Evolutionary conservation across 2,329 filamentous ascomycete genomes (phyloP).

Genomic region (Clonostachys rhizophaga): DNA sequence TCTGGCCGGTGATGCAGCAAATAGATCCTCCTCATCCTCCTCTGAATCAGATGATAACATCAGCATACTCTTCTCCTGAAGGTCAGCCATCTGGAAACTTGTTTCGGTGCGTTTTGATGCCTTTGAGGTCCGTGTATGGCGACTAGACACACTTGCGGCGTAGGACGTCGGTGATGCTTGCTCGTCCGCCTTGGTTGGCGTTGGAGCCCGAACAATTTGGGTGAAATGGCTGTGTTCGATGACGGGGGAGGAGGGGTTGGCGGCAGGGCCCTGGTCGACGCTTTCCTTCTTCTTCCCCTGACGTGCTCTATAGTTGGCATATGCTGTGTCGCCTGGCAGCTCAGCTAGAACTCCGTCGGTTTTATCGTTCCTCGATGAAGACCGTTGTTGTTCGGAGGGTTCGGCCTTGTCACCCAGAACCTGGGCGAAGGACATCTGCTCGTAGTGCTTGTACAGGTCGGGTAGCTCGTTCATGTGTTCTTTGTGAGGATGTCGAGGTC

Average conservation of each 20-base stretch:
- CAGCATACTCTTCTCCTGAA: conserved; percentile 50
- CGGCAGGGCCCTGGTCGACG: background rate
- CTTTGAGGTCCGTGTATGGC: conserved; percentile 49
- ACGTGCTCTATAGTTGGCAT: background rate
- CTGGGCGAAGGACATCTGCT: conserved; percentile 47
- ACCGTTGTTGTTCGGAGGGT: background rate
- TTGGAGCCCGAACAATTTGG: conserved; percentile 2
- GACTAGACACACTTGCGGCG: conserved; percentile 48
- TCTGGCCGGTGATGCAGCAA: too few species aligned
- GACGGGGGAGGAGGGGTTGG: conserved; percentile 8
- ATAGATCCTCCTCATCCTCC: conserved; percentile 26
- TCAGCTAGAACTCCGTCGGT: background rate
- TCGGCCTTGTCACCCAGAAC: conserved; percentile 16
- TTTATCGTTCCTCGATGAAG: background rate
- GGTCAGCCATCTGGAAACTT: conserved; percentile 44
- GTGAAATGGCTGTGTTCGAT: conserved; percentile 7
- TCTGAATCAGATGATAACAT: conserved; percentile 56
- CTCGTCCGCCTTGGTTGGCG: conserved; percentile 9
- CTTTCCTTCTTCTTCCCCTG: background rate
- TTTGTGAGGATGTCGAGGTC: conserved; percentile 7
- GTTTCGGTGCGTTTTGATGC: conserved; percentile 40
- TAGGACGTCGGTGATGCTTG: conserved; percentile 30
- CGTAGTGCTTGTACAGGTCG: conserved; percentile 53
- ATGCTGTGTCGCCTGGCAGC: background rate
- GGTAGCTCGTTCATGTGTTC: conserved; percentile 30